Base-by-base conservation (phyloP, 2,329 filamentous ascomycete species). In the Hypoxylon sp. region DNA sequence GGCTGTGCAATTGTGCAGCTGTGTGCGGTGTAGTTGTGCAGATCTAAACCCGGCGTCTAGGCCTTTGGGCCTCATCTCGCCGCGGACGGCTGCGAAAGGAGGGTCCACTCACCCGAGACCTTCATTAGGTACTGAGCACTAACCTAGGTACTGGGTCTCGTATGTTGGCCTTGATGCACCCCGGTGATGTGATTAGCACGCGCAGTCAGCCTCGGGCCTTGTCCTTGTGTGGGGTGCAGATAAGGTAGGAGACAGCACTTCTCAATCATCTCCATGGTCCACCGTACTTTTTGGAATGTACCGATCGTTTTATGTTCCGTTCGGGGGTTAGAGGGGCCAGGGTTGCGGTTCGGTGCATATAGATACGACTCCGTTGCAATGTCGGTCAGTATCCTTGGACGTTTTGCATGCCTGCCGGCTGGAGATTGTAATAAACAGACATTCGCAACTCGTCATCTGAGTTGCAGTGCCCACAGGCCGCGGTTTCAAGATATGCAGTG, bases 181-280 rank as follows among this genome's bases (percentile, higher is more conserved):
- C 62, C 59, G 56, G 57, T 54, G 56, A 60, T 39, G 55, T 56
- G 54, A 65, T 64, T 61, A 63, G 50, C 58, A 62, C 55, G 48
- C 55, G 37, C 58, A 64, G 67, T 69, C 68, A 70, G 68, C 67
- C 67, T 68, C 67, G 64, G 67, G 53, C 62, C 59, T 59, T 53
- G 61, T 60, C 66, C 63, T 47, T 55, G 43, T 72, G 70, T 70
- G 69, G 70, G 70, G 69, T 71, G 62, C 69, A 71, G 62, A 41
- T 54, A 61, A 61, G 56, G 57, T 59, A 53, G 41, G 47, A 47
- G 37, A 37, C 28, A 63, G 24, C 17, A 17, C 3, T 47, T 64
- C 53, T 41, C 41, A 55, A 46, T 50, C 46, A 65, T 50, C 37
- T 26, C 62, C 28, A 28, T 54, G 26, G 15, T 52, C 4, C 32